A percentile compares a stretch with the other conserved stretches of the same genome.
Conservation (phyloP, 768 basidiomycete species). For the Russula earlei region DNA sequence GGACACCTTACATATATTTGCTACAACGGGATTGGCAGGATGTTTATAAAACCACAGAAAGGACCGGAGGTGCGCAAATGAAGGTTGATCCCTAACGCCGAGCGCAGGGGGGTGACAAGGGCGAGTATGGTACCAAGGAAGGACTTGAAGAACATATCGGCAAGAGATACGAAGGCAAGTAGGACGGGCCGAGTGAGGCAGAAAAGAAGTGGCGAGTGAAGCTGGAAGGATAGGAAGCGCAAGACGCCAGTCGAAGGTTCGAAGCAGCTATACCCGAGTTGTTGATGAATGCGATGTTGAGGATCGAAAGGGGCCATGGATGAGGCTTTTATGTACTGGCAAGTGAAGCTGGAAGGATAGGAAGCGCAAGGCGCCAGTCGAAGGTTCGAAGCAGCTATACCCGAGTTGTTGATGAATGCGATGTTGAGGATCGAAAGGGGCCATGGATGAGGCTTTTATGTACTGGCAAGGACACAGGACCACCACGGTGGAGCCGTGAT, state of each 20-base stretch:
- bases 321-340: neutral
- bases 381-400: too few species aligned
- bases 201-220: neutral
- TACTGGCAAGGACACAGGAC: neutral
- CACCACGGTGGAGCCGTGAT: neutral
- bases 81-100: constrained; percentile 27
- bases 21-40: too few species aligned
- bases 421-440: neutral
- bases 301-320: neutral
- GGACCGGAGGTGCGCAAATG: too few species aligned
- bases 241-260: too few species aligned
- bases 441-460: neutral
- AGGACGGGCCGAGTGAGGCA: neutral
- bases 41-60: too few species aligned
- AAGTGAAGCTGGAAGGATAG: neutral
- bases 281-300: too few species aligned
- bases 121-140: constrained; percentile 26
- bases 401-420: too few species aligned
- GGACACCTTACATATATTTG: too few species aligned
- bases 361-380: too few species aligned
- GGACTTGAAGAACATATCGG: constrained; percentile 24
- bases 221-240: neutral
- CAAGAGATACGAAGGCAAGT: neutral
- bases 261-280: too few species aligned
- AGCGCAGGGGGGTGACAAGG: constrained; percentile 34